Evolutionary conservation across 1,284 basidiomycete genomes (phyloP), one percentile per base, ranked within the genome.

Genomic region (Neonothopanus nambi): DNA sequence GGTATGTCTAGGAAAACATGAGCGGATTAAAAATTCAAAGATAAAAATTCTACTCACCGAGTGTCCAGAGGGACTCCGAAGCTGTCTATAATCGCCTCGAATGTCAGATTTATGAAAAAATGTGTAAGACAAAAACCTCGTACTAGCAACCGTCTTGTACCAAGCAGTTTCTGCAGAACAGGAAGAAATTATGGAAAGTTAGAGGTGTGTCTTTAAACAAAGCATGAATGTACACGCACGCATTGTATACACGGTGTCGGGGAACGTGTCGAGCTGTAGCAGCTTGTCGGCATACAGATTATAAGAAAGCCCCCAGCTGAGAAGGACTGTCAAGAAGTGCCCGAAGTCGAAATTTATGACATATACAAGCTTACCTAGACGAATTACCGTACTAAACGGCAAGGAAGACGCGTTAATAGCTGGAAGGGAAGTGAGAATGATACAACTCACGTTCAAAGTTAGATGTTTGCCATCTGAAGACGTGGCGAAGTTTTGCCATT

Each of bases 241-340:
- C 75, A 82, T 80, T 23, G 78, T 69, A 61, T 83, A 89, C 15
- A 89, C 69, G 1, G 77, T 79, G 2, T 72, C 57, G 0, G 84
- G 81, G 73, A 89, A 87, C 11, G 88, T 63, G 56, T 83, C 76
- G n/a, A 81, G 73, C 38, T 75, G 72, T 44, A 88, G 71, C 15
- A 88, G 67, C 66, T 80, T 84, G 67, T 88, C 85, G 6, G 76
- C 82, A 55, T 74, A 85, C 37, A 89, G 62, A 67, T 88, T 87
- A 70, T 89, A 88, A 5, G 82, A 69, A 18, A 85, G 63, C 6
- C 82, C 81, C 84, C 84, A 87, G n/a, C n/a, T n/a, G n/a, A n/a
- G n/a, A 58, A 79, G 35, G 21, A 17, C 6, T 3, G 5, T 12
- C 6, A 15, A 18, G 11, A 13, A 21, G 8, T 15, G n/a, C 13